Conservation (phyloP, 202 grass and related monocot genomes). For the Bolboschoenoplectus hybrid region DNA sequence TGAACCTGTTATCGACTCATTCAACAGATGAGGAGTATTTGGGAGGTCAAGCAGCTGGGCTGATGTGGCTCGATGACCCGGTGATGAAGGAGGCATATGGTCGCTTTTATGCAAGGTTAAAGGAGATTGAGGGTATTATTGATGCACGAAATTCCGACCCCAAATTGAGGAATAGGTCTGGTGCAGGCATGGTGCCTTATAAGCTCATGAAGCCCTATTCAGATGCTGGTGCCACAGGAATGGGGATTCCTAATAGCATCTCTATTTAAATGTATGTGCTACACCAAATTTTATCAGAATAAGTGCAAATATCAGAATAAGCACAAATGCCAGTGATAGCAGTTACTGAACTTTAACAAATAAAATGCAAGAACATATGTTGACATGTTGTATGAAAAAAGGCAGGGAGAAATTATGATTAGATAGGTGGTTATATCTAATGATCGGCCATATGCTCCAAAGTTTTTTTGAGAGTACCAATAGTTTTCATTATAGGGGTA, state of each 20-base stretch:
- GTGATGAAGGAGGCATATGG: slow-evolving; percentile 44
- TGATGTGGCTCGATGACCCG: slow-evolving; percentile 48
- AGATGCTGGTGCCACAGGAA: slow-evolving; percentile 49
- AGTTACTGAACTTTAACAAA: not conserved
- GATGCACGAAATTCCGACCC: slow-evolving; percentile 53
- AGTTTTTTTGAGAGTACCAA: not conserved
- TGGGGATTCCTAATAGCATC: slow-evolving; percentile 74
- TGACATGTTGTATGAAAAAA: not conserved
- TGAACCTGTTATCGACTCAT: slow-evolving; percentile 67
- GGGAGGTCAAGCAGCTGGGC: slow-evolving; percentile 38
- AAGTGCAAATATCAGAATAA: not conserved
- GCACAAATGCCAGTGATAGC: not conserved
- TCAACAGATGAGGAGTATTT: slow-evolving; percentile 87
- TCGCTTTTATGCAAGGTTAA: slow-evolving; percentile 47
- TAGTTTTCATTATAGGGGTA: not conserved
- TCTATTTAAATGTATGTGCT: slow-evolving; percentile 47
- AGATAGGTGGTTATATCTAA: not conserved
- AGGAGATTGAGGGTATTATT: slow-evolving; percentile 62
- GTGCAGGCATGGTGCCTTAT: slow-evolving; percentile 66
- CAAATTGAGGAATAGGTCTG: slow-evolving; percentile 57
- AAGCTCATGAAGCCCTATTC: slow-evolving; percentile 79
- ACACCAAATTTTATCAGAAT: not conserved
- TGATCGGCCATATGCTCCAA: not conserved
- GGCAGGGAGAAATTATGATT: not conserved
- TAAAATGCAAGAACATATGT: not conserved